These are phyloP conservation scores for Aspergillus ostianus DNA, from an alignment of 495 filamentous ascomycete genomes.

Conservation along the genomic window DNA sequence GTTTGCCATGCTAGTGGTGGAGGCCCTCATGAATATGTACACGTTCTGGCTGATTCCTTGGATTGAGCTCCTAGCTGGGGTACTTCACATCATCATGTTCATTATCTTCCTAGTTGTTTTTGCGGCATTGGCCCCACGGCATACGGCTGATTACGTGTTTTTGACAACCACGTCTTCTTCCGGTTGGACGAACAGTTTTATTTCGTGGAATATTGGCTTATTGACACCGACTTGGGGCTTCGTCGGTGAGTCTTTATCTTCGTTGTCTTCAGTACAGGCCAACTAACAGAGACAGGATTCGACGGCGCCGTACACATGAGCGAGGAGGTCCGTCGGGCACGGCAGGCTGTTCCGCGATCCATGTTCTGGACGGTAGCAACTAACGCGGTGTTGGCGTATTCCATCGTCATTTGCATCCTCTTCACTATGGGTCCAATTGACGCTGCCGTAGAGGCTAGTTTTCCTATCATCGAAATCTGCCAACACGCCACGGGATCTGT, in stretches of 20 bases:
- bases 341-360: conserved; percentile 33
- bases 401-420: conserved; percentile 37
- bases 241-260: conserved; percentile 16
- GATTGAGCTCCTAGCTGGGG: conserved; percentile 33
- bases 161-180: conserved; percentile 28
- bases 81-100: conserved; percentile 38
- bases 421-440: conserved; percentile 38
- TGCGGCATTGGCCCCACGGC: conserved; percentile 11
- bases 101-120: conserved; percentile 29
- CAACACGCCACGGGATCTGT: conserved; percentile 40
- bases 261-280: not conserved
- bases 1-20: conserved; percentile 16
- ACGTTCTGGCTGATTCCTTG: conserved; percentile 30
- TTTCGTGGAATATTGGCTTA: conserved; percentile 36
- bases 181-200: conserved; percentile 31
- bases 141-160: conserved; percentile 15
- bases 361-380: conserved; percentile 33
- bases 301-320: conserved; percentile 34
- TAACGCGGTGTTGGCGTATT: conserved; percentile 36
- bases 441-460: conserved; percentile 26
- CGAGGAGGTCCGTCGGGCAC: conserved; percentile 41
- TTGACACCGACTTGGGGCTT: conserved; percentile 31
- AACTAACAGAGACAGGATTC: conserved; percentile 12
- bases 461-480: conserved; percentile 45
- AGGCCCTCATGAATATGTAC: conserved; percentile 23